Conservation (phyloP, 352 stramenopile species). For the Globisporangium camurandrum region DNA sequence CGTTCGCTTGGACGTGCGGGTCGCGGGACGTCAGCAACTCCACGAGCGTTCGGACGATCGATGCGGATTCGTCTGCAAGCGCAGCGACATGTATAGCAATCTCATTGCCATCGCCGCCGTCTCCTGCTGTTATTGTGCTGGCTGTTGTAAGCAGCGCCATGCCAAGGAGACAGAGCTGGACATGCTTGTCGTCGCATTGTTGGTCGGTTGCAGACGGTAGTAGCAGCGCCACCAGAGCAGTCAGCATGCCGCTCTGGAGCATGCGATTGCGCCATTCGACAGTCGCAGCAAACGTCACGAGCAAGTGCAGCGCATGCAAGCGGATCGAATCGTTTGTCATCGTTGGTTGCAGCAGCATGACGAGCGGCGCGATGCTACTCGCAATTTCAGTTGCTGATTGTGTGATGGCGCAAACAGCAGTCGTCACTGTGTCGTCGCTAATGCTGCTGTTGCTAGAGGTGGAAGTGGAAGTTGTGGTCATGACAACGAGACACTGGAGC, state of each 20-base stretch:
- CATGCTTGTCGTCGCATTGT: constrained; percentile 43
- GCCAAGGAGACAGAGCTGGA: constrained; percentile 56
- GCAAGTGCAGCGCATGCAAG: constrained; percentile 49
- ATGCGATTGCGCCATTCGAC: constrained; percentile 33
- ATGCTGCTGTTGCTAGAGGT: constrained; percentile 10
- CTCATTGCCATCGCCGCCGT: constrained; percentile 18
- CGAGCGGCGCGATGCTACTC: constrained; percentile 36
- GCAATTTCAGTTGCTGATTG: constrained; percentile 28
- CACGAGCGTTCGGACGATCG: constrained; percentile 32
- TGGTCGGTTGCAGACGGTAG: constrained; percentile 5
- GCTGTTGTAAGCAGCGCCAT: constrained; percentile 65
- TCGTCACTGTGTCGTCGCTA: constrained; percentile 18
- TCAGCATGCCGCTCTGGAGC: constrained; percentile 31
- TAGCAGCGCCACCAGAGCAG: constrained; percentile 25
- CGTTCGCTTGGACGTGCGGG: constrained; percentile 52
- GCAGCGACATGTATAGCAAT: constrained; percentile 23
- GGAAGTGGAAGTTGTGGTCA: constrained; percentile 33
- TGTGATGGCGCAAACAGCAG: no score
- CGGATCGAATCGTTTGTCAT: constrained; percentile 27
- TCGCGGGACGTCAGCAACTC: constrained; percentile 41
- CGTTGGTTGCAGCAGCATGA: constrained; percentile 25
- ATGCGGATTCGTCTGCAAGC: constrained; percentile 20
- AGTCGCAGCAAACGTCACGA: constrained; percentile 60
- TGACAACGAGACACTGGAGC: constrained; percentile 39
- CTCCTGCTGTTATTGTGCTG: no score